Conservation (phyloP, 352 stramenopile genomes). For the Thraustochytrium striatum region DNA sequence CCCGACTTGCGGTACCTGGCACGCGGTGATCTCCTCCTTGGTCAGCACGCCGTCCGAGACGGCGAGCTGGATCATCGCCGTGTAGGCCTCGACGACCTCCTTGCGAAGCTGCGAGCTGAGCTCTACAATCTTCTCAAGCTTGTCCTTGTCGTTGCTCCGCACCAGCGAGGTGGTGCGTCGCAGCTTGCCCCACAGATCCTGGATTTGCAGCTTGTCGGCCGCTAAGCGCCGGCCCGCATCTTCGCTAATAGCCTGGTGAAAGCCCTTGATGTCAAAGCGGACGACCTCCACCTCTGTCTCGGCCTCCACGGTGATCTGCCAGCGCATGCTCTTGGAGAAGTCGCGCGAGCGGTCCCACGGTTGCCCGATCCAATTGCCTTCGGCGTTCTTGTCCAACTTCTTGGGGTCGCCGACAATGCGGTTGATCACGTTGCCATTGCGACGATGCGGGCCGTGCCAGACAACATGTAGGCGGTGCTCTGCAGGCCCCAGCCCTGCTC, state of each 20-base stretch:
- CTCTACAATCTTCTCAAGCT: not conserved
- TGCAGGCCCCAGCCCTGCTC: not conserved
- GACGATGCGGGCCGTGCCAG: not conserved
- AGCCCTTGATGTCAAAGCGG: not conserved
- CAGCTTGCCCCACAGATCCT: not conserved
- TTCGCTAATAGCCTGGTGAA: not conserved
- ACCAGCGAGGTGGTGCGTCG: not conserved
- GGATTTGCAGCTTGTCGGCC: not conserved
- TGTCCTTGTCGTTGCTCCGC: not conserved
- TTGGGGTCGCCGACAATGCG: not conserved
- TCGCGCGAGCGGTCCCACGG: not conserved
- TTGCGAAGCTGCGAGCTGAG: not conserved
- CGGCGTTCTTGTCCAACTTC: not conserved
- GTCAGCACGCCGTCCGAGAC: not conserved
- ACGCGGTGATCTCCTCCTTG: too few species aligned
- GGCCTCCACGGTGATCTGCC: not conserved
- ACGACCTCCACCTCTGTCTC: not conserved
- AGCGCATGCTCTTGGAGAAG: not conserved
- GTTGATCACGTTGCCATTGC: not conserved
- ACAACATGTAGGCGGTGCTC: not conserved
- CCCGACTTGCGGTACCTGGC: too few species aligned
- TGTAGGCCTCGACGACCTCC: not conserved
- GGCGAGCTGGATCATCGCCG: not conserved
- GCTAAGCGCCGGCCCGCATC: not conserved
- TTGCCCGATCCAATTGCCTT: not conserved